These are phyloP conservation scores for Kingdonia uniflora DNA, from an alignment of 164 flowering plant species.

Conservation along the genomic window DNA sequence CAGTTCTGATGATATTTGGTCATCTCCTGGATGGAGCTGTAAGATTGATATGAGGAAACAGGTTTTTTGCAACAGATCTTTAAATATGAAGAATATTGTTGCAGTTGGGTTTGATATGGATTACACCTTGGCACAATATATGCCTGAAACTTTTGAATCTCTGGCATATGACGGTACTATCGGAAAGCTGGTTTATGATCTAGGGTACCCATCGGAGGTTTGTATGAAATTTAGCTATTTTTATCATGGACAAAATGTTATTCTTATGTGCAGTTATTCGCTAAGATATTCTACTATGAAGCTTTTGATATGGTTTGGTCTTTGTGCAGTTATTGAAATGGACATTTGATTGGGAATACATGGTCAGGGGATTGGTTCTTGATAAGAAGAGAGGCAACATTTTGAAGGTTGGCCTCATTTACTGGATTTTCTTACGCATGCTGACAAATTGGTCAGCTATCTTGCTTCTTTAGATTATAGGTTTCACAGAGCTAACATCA, in stretches of 20 bases:
- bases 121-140: slow-evolving; percentile 95
- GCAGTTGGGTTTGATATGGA: slow-evolving; percentile 99
- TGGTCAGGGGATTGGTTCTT: slow-evolving; percentile 96
- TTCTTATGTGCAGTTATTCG: too few species aligned
- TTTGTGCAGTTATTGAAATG: slow-evolving; percentile 65
- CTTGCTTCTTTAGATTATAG: too few species aligned
- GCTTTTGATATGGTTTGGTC: slow-evolving; percentile 4
- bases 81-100: slow-evolving; percentile 85
- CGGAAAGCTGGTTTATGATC: slow-evolving; percentile 68
- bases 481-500: too few species aligned
- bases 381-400: slow-evolving; percentile 97
- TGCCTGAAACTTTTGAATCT: slow-evolving; percentile 88
- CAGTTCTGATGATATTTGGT: slow-evolving; percentile 39
- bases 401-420: slow-evolving; percentile 56
- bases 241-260: neutral
- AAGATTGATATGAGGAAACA: slow-evolving; percentile 58
- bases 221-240: slow-evolving; percentile 10
- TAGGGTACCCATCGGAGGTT: slow-evolving; percentile 90
- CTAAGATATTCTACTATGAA: too few species aligned
- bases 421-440: neutral
- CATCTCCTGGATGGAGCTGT: slow-evolving; percentile 50
- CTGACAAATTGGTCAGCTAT: too few species aligned
- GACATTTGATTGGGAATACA: slow-evolving; percentile 94
- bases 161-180: slow-evolving; percentile 90
- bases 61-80: slow-evolving; percentile 86